These are phyloP conservation scores for Pyrus hybrid DNA, from an alignment of 331 rosid genomes.

Conservation along the genomic window DNA sequence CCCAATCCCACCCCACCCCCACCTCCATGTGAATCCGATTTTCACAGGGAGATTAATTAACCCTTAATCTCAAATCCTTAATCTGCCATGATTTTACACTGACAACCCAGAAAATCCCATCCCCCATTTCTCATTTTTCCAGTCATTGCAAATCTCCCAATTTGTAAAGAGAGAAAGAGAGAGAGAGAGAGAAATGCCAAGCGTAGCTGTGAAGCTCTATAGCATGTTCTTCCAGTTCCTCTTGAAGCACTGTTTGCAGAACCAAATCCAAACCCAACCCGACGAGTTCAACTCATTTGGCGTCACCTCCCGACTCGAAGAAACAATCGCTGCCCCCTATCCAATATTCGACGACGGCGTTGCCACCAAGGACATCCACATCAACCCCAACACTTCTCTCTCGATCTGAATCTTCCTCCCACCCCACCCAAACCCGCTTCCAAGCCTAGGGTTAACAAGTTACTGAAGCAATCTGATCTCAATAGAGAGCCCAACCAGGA, in stretches of 20 bases:
- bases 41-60: neutral
- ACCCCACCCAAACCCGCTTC: slow-evolving; percentile 38
- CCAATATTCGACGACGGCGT: slow-evolving; percentile 66
- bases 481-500: slow-evolving; percentile 8
- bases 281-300: slow-evolving; percentile 50
- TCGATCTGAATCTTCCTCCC: slow-evolving; percentile 64
- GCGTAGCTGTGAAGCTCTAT: slow-evolving; percentile 86
- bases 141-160: slow-evolving; percentile 5
- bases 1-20: no score
- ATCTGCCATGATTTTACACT: slow-evolving; percentile 18
- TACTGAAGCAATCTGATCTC: slow-evolving; percentile 15
- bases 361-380: slow-evolving; percentile 78
- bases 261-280: slow-evolving; percentile 56
- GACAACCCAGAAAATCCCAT: neutral
- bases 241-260: slow-evolving; percentile 84
- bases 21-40: neutral
- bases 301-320: slow-evolving; percentile 66
- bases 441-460: slow-evolving; percentile 15
- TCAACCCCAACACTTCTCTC: slow-evolving; percentile 58
- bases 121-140: slow-evolving; percentile 11
- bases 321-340: slow-evolving; percentile 45
- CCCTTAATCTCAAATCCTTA: neutral
- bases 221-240: slow-evolving; percentile 95
- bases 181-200: slow-evolving; percentile 61
- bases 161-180: slow-evolving; percentile 22